Evolutionary conservation across 2,329 filamentous ascomycete genomes (phyloP), one percentile per base, ranked within the genome.

Genomic region (Hawksworthiomyces lignivorus): DNA sequence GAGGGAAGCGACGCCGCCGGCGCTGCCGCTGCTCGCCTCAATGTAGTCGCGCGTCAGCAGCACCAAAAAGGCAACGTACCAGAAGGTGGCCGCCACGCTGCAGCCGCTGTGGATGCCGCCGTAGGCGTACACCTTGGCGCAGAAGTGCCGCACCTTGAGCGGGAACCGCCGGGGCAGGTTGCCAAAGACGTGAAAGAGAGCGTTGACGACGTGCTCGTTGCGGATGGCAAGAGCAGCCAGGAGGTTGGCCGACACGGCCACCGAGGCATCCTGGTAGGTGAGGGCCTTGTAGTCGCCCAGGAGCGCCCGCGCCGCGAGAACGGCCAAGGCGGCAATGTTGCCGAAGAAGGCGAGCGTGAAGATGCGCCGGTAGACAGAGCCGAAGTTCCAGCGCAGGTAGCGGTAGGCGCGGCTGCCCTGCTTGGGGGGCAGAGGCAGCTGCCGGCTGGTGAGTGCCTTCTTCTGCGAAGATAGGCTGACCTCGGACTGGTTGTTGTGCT

Each of bases 31-130:
- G 30, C 12, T 4, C 12, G 20, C 19, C 5, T 30, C 15, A n/a
- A 6, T 30, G 47, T 54, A 50, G 50, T 59, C 50, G 18, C 48
- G 45, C 4, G 63, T 58, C n/a, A 63, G 47, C 21, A 59, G 55
- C 14, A 61, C 56, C 42, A 66, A 56, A 31, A 62, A 58, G 12
- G 50, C 47, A 15, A 57, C 53, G 45, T 63, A 73, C 72, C 72
- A 75, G 28, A 68, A 46, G 5, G 68, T 62, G 1, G 68, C 63
- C 8, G 69, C 66, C 7, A 72, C 58, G 22, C 64, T 69, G 45
- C 69, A 70, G n/a, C 70, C 70, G 47, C 67, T 71, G 53, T 75
- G 72, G 4, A 74, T 61, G 19, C 72, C 71, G 17, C 72, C 72
- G 49, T 72, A 69, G 35, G 71, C 69, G 53, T 73, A 74, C 1